Base-by-base conservation (phyloP, 129 eudicot species). In the Heracleum sosnowskyi region DNA sequence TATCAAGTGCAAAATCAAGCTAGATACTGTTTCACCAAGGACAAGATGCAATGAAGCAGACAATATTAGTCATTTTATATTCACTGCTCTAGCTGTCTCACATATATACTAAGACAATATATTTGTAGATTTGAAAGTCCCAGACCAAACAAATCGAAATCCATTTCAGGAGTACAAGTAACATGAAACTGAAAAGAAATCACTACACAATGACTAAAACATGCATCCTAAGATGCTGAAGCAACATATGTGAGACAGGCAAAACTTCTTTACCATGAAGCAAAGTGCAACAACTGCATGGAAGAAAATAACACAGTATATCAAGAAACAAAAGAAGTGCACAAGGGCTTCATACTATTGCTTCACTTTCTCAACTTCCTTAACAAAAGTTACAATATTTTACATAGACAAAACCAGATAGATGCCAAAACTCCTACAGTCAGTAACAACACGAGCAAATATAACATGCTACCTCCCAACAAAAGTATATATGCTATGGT, bases 1-100 rank as follows among this genome's bases (percentile, higher is more conserved):
- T 12, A 75, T 66, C 76, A 79, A 83, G 47, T 85, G 90, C 20
- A 68, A 64, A 24, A 76, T 84, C 34, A 84, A 83, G 90, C 79
- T 81, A 83, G 90, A 73, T 83, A 46, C 81, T 78, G 0, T 75
- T 86, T 22, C 55, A 47, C 55, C 11, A 70, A 83, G 73, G 81
- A 86, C 76, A 73, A 83, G 79, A 71, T 42, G 79, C 87, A 81
- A 41, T 81, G 76, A 15, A 45, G 37, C 37, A 37, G 81, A 13
- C 81, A 79, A 55, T 57, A 46, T 80, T 87, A 51, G 76, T 81
- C 63, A 81, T 86, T 83, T 75, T 77, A 41, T 29, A 41, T 51
- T 81, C 81, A n/a, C 41, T 80, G 36, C 40, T 49, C 24, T 70
- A 29, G 42, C n/a, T 0, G 17, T 70, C 33, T 24, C 35, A 0